These are phyloP conservation scores for Blastomyces parvus DNA, from an alignment of 2,329 filamentous ascomycete genomes.

Conservation along the genomic window DNA sequence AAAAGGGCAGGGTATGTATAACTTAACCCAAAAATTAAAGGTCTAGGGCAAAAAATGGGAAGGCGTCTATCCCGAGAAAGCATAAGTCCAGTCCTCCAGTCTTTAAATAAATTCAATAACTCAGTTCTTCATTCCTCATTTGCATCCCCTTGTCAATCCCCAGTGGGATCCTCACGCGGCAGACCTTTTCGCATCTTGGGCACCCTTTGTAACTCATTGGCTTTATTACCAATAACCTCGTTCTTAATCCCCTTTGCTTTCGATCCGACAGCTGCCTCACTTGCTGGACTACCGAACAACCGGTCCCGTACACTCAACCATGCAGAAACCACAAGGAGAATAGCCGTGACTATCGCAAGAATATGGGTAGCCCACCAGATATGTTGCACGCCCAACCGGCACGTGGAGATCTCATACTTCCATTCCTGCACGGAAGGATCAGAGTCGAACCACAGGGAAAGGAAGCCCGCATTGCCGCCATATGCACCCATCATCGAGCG, in stretches of 20 bases:
- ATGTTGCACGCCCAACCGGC: constrained; percentile 74
- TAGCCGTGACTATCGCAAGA: constrained; percentile 47
- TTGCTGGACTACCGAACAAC: background rate
- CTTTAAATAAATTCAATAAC: background rate
- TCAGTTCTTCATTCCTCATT: background rate
- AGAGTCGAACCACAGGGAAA: constrained; percentile 83
- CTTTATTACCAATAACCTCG: background rate
- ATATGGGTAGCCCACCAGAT: constrained; percentile 90
- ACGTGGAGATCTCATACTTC: constrained; percentile 71
- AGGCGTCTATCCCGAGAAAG: background rate
- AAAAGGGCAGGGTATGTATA: background rate
- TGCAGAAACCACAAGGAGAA: constrained; percentile 24
- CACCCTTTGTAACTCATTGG: background rate
- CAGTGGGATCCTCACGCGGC: background rate
- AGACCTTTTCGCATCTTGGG: background rate
- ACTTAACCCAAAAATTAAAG: background rate
- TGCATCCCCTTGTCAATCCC: background rate
- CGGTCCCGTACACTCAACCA: background rate
- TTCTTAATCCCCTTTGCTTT: background rate
- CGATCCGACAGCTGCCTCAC: background rate
- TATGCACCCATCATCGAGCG: constrained; percentile 98
- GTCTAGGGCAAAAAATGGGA: background rate
- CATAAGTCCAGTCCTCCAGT: background rate
- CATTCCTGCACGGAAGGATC: constrained; percentile 54
- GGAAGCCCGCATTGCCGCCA: constrained; percentile 78